Evolutionary conservation across 2,329 filamentous ascomycete genomes (phyloP).

Genomic region (Alternaria sp.): DNA sequence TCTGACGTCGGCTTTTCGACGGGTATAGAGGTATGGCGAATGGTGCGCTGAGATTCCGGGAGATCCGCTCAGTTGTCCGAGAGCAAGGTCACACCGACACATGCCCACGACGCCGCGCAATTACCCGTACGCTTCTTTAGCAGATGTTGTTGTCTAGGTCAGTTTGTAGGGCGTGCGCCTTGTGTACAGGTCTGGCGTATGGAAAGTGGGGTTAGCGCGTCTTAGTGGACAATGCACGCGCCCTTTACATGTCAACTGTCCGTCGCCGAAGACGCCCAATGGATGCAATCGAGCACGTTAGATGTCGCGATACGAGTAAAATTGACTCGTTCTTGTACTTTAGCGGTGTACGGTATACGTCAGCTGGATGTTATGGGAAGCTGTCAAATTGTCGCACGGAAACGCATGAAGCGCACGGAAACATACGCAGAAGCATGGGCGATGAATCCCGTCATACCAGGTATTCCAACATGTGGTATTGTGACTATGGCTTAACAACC

Average conservation of each 20-base stretch:
- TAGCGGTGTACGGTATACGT: not conserved
- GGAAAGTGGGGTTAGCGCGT: constrained; percentile 7
- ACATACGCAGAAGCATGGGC: not conserved
- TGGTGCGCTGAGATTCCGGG: not conserved
- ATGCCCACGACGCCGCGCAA: not conserved
- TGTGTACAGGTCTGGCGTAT: constrained; percentile 4
- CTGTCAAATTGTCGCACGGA: not conserved
- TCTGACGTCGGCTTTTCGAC: not conserved
- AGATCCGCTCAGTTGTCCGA: not conserved
- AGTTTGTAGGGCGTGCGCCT: constrained; percentile 14
- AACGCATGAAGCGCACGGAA: not conserved
- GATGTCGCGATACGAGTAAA: not conserved
- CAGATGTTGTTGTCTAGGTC: not conserved
- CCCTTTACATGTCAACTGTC: constrained; percentile 18
- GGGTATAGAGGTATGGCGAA: not conserved
- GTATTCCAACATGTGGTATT: not conserved
- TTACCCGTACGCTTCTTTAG: not conserved
- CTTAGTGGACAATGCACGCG: constrained; percentile 7
- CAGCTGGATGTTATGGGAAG: not conserved
- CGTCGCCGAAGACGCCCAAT: not conserved
- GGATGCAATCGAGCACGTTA: not conserved
- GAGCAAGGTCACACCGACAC: not conserved
- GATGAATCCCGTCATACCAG: not conserved
- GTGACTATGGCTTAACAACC: constrained; percentile 30
- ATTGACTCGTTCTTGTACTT: not conserved